A percentile compares a stretch with the other conserved stretches of the same genome.
Conservation (phyloP, 1,139 yeast genomes). For the Candida sanyaensis region DNA sequence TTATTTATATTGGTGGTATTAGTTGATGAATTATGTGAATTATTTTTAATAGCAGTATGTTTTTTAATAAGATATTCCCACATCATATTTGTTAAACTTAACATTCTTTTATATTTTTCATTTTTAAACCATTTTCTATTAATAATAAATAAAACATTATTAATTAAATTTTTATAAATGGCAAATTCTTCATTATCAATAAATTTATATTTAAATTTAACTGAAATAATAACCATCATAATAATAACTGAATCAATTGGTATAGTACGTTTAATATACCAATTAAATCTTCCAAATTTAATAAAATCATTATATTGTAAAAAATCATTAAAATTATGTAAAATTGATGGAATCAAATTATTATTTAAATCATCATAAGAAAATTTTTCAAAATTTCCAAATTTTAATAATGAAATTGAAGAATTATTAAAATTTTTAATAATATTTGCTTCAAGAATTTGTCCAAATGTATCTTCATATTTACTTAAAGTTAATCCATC, state of each 20-base stretch:
- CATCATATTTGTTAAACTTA: conserved; percentile 41
- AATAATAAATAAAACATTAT: conserved; percentile 44
- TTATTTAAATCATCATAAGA: conserved; percentile 52
- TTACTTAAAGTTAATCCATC: conserved; percentile 30
- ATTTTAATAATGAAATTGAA: conserved; percentile 37
- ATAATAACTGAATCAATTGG: conserved; percentile 63
- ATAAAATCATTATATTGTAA: conserved; percentile 49
- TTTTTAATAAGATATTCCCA: conserved; percentile 48
- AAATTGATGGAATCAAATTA: conserved; percentile 57
- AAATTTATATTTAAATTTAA: conserved; percentile 51
- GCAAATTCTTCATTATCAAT: conserved; percentile 36
- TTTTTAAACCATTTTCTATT: conserved; percentile 50
- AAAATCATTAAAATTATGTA: conserved; percentile 59
- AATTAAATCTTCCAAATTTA: conserved; percentile 53
- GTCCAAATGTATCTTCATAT: conserved; percentile 46
- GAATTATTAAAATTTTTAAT: conserved; percentile 37
- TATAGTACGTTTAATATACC: conserved; percentile 60
- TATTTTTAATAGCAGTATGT: conserved; percentile 13
- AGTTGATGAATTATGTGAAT: background rate
- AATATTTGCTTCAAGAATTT: conserved; percentile 40
- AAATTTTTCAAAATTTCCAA: conserved; percentile 36
- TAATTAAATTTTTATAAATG: conserved; percentile 40
- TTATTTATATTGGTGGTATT: no score
- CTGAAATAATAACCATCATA: conserved; percentile 51
- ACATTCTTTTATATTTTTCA: conserved; percentile 49